phyloP scores from a whole-genome alignment of 2,329 filamentous ascomycete species.

The Ceratocystis eucalypticola region DNA sequence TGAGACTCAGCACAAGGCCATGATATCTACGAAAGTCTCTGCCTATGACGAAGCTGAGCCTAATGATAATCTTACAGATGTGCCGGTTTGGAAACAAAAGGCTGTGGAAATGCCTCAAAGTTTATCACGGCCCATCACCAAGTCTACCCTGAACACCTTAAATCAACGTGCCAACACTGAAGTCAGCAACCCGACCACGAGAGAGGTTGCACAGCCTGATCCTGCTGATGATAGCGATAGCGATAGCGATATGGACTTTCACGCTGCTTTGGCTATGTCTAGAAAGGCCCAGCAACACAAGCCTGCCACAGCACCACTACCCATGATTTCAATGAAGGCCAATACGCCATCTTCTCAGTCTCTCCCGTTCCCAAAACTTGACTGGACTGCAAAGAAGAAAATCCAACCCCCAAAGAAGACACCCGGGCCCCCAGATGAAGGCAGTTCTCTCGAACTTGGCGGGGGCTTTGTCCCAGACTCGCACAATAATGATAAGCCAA shows the following conservation, averaged over 20 bases:
- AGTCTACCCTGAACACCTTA: slow-evolving; percentile 14
- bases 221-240: slow-evolving; percentile 37
- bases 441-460: neutral
- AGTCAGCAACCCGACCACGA: slow-evolving; percentile 60
- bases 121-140: slow-evolving; percentile 33
- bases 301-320: neutral
- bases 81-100: slow-evolving; percentile 43
- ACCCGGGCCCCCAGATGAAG: neutral
- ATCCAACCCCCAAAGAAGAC: neutral
- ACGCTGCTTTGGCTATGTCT: slow-evolving; percentile 49
- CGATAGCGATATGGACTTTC: slow-evolving; percentile 65
- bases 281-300: slow-evolving; percentile 27
- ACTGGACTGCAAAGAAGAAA: slow-evolving; percentile 31
- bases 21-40: neutral
- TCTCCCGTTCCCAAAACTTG: slow-evolving; percentile 79
- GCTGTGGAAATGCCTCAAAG: slow-evolving; percentile 36
- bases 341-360: slow-evolving; percentile 53
- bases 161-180: slow-evolving; percentile 16
- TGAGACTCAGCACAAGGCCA: slow-evolving; percentile 41
- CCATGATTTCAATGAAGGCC: neutral
- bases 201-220: slow-evolving; percentile 36
- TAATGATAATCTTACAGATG: slow-evolving; percentile 35
- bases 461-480: slow-evolving; percentile 11
- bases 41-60: slow-evolving; percentile 29
- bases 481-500: slow-evolving; percentile 31